Base-by-base conservation (phyloP, 306 rosid species). In the Medicago arabica region DNA sequence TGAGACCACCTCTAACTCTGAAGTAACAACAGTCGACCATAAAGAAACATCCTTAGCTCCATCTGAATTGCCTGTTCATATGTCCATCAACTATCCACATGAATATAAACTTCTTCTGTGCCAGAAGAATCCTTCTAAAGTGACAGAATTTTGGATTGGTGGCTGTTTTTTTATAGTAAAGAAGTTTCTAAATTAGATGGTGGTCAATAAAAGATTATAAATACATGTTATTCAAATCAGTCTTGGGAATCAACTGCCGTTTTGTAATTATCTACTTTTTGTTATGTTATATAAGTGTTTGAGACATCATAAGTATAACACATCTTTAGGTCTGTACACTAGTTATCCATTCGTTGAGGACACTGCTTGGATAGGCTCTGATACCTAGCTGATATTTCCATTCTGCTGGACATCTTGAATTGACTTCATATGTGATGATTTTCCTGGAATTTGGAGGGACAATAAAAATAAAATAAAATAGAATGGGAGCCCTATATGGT, bases 1-100 rank as follows among this genome's bases (percentile, higher is more conserved):
- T 72, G 61, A 28, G 72, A 64, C 38, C 69, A 66, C 61, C 73
- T 55, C 75, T 60, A 19, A 23, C 70, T 65, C 40, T 2, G 21
- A 67, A 31, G 66, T 66, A 58, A 67, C 65, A 58, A 47, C 71
- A 58, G 66, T 66, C 36, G 11, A 67, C 58, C 36, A 18, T 18
- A 57, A 68, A 36, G 36, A 14, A 15, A 59, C n/a, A n/a, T 67
- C 59, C 25, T 65, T 23, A 15, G 38, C 54, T 40, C 49, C 10
- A 57, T 41, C 43, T 28, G 36, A 74, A 54, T 54, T 50, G 8
- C 77, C 23, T 62, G 61, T 75, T 63, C 64, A 60, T 25, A 41
- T 72, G 53, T 53, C 61, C 9, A 28, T 79, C 36, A 50, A 12
- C 57, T 50, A 38, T 66, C 57, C 28, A 9, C 21, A 40, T 16